Evolutionary conservation across 176 grass and related monocot species (phyloP), one percentile per base, ranked within the genome.

Genomic region (Oryza coarctata): DNA sequence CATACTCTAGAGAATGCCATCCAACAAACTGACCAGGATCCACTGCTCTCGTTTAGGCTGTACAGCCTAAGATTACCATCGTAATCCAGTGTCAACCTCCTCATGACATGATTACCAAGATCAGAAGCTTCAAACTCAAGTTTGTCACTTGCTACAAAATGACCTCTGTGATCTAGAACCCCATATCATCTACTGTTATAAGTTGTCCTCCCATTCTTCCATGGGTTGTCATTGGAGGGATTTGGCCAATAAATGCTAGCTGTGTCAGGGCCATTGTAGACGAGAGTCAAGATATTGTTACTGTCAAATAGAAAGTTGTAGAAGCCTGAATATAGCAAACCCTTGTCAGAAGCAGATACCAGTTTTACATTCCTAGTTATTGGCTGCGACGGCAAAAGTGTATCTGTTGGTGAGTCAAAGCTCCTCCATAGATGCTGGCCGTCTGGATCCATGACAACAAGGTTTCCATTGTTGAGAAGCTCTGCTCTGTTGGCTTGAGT

Each of bases 71-170:
- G 88, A 62, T 91, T 91, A 0, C 91, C 86, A 3, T 94, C 88
- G 0, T 91, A 88, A 28, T 94, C 88, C 13, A 94, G 44, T 55
- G 91, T 94, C 52, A 94, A 70, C 45, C 88, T 86, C 45, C 93
- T 96, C 68, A 90, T 61, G 0, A 87, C 33, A 15, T 55, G 23
- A 68, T 22, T 13, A 27, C 88, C 86, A 41, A 65, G 63, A 76
- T 94, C 91, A 4, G 86, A 90, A 7, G 88, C 82, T 34, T 72
- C 49, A 69, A 90, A 83, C 26, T 39, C 1, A 23, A 94, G 26
- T 15, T 69, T 7, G 43, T 90, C 91, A 49, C 85, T 88, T 1
- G 74, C 82, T 1, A 65, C n/a, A 71, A 94, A 94, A 2, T 73
- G 38, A 0, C 91, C 91, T 45, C 12, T 71, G 18, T 77, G 41